Base-by-base conservation (phyloP, 148 eudicot species). In the Chenopodium album region DNA sequence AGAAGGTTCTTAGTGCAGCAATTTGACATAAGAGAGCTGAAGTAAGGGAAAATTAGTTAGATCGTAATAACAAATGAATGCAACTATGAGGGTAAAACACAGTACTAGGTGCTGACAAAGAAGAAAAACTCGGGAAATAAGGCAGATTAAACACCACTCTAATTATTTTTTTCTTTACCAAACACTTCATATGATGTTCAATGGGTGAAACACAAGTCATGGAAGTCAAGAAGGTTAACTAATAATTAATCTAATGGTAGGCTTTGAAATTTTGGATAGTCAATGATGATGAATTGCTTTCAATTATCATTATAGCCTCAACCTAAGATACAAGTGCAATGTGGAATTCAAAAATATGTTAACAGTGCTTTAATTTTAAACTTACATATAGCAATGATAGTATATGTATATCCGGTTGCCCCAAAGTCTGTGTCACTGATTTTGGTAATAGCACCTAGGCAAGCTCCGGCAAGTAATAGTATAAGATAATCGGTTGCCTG, bases 21-120 rank as follows among this genome's bases (percentile, higher is more conserved):
- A 96, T 88, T 91, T 92, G 96, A 88, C 99, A 94, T 65, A 96
- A 81, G 68, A 96, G 91, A 86, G 99, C 99, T 96, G 99, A 82
- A 91, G 82, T 3, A 76, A 82, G 46, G 75, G 81, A 56, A 52
- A 77, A 50, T 13, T 26, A 60, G 41, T 80, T 28, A 81, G 75
- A 46, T 16, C 54, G 8, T 37, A 1, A 16, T 63, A 23, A 64
- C 7, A 63, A 0, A 60, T 41, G 37, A n/a, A 59, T 32, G 47
- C 37, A 31, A 54, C 19, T 34, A 34, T 60, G 64, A 17, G 32
- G 26, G 66, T 56, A 47, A 66, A 66, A 66, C 29, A 11, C 54
- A 50, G 12, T 8, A 14, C 54, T 50, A 50, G 54, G 12, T 50
- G 54, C 54, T 50, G 54, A 50, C 54, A 50, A 50, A 50, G 54